A percentile compares a stretch with the other conserved stretches of the same genome.
Evolutionary conservation across 768 basidiomycete genomes (phyloP).

Genomic region (Russula sp.): DNA sequence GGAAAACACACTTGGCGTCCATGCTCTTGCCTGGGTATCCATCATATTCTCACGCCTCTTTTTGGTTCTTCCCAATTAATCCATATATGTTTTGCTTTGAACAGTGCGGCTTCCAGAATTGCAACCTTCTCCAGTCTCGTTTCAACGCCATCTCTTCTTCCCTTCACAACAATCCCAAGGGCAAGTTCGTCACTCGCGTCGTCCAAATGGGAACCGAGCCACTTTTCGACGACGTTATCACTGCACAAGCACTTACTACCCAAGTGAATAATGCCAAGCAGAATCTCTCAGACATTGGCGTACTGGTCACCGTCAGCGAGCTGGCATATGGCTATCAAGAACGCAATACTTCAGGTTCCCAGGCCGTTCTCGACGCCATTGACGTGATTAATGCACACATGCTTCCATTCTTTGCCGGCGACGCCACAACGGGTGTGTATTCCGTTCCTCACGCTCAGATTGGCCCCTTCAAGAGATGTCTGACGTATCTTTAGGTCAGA

Average conservation of each 20-base stretch:
- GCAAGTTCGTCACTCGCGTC: slow-evolving; percentile 60
- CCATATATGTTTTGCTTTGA: neutral
- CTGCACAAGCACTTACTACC: slow-evolving; percentile 44
- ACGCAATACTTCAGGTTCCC: slow-evolving; percentile 42
- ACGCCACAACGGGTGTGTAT: slow-evolving; percentile 52
- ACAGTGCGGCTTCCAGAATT: slow-evolving; percentile 35
- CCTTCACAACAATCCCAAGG: slow-evolving; percentile 37
- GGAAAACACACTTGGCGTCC: slow-evolving; percentile 61
- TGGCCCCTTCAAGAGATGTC: neutral
- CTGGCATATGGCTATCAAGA: slow-evolving; percentile 44
- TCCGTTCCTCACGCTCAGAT: neutral
- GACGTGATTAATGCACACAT: slow-evolving; percentile 66
- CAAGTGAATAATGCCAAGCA: slow-evolving; percentile 51
- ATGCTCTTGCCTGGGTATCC: slow-evolving; percentile 70
- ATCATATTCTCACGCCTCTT: neutral
- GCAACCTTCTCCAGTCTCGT: slow-evolving; percentile 27
- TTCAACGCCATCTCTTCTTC: slow-evolving; percentile 34
- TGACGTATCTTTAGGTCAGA: slow-evolving; percentile 41
- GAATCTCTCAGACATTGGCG: slow-evolving; percentile 48
- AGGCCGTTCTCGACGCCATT: slow-evolving; percentile 54
- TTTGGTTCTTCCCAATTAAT: neutral
- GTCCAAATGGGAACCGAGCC: slow-evolving; percentile 74
- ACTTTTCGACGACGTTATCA: slow-evolving; percentile 55
- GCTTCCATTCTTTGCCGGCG: slow-evolving; percentile 60
- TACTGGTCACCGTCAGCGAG: slow-evolving; percentile 58